Conservation (phyloP, 2,329 filamentous ascomycete species). For the Fonsecaea pedrosoi region DNA sequence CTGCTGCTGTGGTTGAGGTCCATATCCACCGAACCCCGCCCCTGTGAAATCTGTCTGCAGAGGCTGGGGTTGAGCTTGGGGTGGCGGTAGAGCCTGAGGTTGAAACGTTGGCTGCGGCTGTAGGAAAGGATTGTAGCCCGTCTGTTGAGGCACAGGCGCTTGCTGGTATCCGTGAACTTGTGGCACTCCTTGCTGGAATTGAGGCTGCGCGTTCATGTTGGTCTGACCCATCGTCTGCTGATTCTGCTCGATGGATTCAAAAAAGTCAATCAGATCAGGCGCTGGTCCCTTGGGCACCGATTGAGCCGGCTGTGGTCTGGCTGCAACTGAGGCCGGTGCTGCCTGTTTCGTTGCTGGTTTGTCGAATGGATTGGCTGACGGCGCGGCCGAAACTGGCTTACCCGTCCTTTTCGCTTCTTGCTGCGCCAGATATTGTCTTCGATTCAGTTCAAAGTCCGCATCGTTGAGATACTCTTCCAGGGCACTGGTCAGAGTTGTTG, state of each 20-base stretch:
- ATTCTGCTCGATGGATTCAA: constrained; percentile 89
- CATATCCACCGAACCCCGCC: constrained; percentile 83
- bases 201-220: constrained; percentile 49
- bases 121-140: constrained; percentile 41
- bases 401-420: constrained; percentile 68
- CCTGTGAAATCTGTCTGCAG: constrained; percentile 68
- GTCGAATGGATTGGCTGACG: constrained; percentile 38
- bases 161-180: constrained; percentile 36
- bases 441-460: constrained; percentile 91
- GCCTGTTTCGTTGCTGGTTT: constrained; percentile 44
- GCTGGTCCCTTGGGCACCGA: constrained; percentile 49
- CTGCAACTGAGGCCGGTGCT: constrained; percentile 33
- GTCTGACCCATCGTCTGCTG: constrained; percentile 70
- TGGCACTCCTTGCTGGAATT: constrained; percentile 28
- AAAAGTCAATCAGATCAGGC: constrained; percentile 89
- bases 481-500: constrained; percentile 85
- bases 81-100: constrained; percentile 34
- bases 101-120: constrained; percentile 40
- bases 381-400: constrained; percentile 42
- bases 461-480: constrained; percentile 95
- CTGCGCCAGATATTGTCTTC: constrained; percentile 88
- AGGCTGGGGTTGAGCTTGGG: constrained; percentile 32
- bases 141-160: constrained; percentile 41
- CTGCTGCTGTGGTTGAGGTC: constrained; percentile 67
- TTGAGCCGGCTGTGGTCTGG: constrained; percentile 42